phyloP scores from a whole-genome alignment of 176 grass and related monocot genomes.

The Carex cristatella region DNA sequence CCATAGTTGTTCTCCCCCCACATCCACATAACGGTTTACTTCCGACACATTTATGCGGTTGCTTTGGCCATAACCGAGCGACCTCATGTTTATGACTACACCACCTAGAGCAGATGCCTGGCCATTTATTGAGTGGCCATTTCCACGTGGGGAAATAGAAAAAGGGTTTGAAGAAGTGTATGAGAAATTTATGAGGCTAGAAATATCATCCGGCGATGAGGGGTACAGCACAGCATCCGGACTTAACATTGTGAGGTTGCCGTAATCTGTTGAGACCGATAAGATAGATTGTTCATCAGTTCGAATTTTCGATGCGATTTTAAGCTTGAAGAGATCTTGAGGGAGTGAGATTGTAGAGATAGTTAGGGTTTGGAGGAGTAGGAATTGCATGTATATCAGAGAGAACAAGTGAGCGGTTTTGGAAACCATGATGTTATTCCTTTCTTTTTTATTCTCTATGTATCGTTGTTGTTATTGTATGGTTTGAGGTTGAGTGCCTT shows the following conservation, averaged over 20 bases:
- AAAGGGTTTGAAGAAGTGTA: constrained; percentile 22
- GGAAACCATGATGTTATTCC: neutral
- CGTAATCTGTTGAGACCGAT: constrained; percentile 60
- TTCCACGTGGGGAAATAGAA: constrained; percentile 56
- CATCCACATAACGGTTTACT: constrained; percentile 53
- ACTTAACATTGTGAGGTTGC: constrained; percentile 42
- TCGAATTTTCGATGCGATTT: constrained; percentile 28
- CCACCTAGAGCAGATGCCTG: constrained; percentile 52
- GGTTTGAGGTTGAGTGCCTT: neutral
- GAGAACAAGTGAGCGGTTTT: neutral
- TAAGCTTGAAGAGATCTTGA: constrained; percentile 35
- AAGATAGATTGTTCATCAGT: constrained; percentile 35
- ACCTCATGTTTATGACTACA: constrained; percentile 62
- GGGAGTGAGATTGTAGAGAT: constrained; percentile 1
- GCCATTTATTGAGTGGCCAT: constrained; percentile 71
- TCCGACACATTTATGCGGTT: constrained; percentile 54
- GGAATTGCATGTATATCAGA: constrained; percentile 9
- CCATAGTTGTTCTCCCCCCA: constrained; percentile 89
- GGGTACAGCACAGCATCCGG: constrained; percentile 63
- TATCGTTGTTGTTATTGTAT: neutral
- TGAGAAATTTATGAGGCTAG: constrained; percentile 40
- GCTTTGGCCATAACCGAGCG: constrained; percentile 21
- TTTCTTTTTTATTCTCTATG: neutral
- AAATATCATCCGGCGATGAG: constrained; percentile 37
- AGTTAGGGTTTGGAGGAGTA: constrained; percentile 6